Base-by-base conservation (phyloP, 257 asterid species). In the Dorcoceras hygrometricum region DNA sequence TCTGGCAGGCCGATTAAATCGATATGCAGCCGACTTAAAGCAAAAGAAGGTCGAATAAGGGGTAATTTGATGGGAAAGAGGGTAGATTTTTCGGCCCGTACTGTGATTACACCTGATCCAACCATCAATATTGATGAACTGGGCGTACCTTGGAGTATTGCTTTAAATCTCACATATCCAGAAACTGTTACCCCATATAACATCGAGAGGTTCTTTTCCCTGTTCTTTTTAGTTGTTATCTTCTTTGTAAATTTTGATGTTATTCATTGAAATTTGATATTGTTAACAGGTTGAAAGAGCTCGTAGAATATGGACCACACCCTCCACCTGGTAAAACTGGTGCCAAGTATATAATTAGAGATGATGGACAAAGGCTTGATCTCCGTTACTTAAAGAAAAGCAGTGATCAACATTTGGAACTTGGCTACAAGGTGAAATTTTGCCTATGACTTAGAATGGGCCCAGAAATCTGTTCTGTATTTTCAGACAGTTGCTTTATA, bases 321-420 rank as follows among this genome's bases (percentile, higher is more conserved):
- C 99, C 99, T 27, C 99, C 99, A 72, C 96, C 99, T 66, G 97
- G 99, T 23, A 94, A 90, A 90, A 94, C 99, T 63, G 99, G 99
- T 71, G 99, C 99, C 14, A 94, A 80, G 77, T 90, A 94, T 82
- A 94, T 94, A 69, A 94, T 94, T 73, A 85, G 99, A 84, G 99
- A 90, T 72, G 99, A 94, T 23, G 99, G 99, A 1, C 99, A 94
- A 81, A 85, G 99, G 91, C 99, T 94, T 75, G 99, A 94, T 83
- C 96, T 94, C 36, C 89, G 99, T 32, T 90, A 90, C 78, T 79
- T 94, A 86, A 94, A 94, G 83, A 94, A 94, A 78, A 94, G 96
- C 86, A 94, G 96, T 57, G 97, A 94, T 75, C 91, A 84, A 68
- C 97, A 94, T 86, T 86, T 94, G 36, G 99, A 94, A 71, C 95